Evolutionary conservation across 2,329 filamentous ascomycete species (phyloP), one percentile per base, ranked within the genome.

Genomic region (Aspergillus calidoustus): DNA sequence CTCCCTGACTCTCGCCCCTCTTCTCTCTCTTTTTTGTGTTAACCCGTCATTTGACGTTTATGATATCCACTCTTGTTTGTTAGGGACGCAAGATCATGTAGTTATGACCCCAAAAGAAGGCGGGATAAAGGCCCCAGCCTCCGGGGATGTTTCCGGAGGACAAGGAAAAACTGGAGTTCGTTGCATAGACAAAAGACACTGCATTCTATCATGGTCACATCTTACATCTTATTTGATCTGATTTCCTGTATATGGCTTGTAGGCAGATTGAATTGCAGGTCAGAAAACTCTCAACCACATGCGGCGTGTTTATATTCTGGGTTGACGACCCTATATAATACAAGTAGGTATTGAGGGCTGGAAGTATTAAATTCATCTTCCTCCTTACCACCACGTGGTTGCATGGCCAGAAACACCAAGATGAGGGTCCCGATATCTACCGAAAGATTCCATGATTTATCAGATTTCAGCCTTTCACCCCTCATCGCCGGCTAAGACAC

Each of bases 121-220:
- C 34, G 34, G 28, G 41, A 13, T 49, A 28, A 22, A 31, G 51
- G 25, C 46, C 46, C 46, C 22, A 13, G 30, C 11, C 25, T 30
- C 23, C 9, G 44, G 46, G 23, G 30, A 43, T 25, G 49, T 44
- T 50, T 57, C 31, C 31, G 54, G 13, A 60, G n/a, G 57, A 44
- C 30, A 43, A 28, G 57, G 38, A 56, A 46, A 54, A 60, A 57
- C 31, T 34, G 61, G 61, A 54, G 57, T 63, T 57, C 43, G 49
- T 54, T 63, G 57, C 54, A 60, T 63, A 63, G 61, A 63, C 38
- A 63, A 63, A 63, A 63, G 51, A 56, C 13, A 54, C 43, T 54
- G 38, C 15, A 30, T 54, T 54, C 4, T 54, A 41, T 41, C 13
- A 15, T 15, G 34, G 34, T 41, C 6, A 38, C 8, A 38, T 38